phyloP scores from a whole-genome alignment of 768 basidiomycete genomes.

The Mycena vitilis region DNA sequence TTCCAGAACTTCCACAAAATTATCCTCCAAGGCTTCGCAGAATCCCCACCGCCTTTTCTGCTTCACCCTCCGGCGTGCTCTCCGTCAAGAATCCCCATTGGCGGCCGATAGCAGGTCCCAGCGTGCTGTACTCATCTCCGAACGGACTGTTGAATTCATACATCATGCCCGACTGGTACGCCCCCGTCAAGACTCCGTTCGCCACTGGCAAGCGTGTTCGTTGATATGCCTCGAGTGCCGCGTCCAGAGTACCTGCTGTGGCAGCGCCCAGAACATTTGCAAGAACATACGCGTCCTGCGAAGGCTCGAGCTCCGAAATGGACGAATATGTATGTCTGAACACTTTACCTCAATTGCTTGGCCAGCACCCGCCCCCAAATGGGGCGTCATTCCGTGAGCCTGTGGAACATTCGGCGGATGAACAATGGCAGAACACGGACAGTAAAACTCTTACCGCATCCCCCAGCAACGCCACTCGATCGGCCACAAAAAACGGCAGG shows the following conservation, averaged over 20 bases:
- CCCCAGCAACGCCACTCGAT: slow-evolving; percentile 55
- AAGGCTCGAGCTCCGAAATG: not conserved
- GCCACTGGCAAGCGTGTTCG: slow-evolving; percentile 48
- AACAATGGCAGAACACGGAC: slow-evolving; percentile 30
- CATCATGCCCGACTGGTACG: slow-evolving; percentile 50
- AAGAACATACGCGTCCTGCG: slow-evolving; percentile 45
- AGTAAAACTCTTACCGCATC: slow-evolving; percentile 49
- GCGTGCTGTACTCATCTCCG: slow-evolving; percentile 48
- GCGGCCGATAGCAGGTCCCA: slow-evolving; percentile 54
- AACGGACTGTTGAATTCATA: slow-evolving; percentile 51
- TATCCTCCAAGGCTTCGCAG: slow-evolving; percentile 12
- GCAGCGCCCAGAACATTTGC: slow-evolving; percentile 38
- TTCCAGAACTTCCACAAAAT: not conserved
- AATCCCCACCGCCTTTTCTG: slow-evolving; percentile 33
- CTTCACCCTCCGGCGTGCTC: slow-evolving; percentile 49
- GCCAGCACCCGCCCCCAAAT: slow-evolving; percentile 44
- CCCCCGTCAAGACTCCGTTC: slow-evolving; percentile 47
- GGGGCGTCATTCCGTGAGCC: slow-evolving; percentile 46
- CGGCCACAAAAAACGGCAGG: slow-evolving; percentile 51
- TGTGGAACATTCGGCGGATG: slow-evolving; percentile 36
- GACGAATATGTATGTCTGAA: not conserved
- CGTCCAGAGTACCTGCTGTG: slow-evolving; percentile 32
- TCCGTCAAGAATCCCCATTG: slow-evolving; percentile 58
- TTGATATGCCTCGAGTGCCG: slow-evolving; percentile 47
- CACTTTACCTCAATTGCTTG: slow-evolving; percentile 44